Evolutionary conservation across 1,284 basidiomycete genomes (phyloP).

Genomic region (Leucoagaricus sp.): DNA sequence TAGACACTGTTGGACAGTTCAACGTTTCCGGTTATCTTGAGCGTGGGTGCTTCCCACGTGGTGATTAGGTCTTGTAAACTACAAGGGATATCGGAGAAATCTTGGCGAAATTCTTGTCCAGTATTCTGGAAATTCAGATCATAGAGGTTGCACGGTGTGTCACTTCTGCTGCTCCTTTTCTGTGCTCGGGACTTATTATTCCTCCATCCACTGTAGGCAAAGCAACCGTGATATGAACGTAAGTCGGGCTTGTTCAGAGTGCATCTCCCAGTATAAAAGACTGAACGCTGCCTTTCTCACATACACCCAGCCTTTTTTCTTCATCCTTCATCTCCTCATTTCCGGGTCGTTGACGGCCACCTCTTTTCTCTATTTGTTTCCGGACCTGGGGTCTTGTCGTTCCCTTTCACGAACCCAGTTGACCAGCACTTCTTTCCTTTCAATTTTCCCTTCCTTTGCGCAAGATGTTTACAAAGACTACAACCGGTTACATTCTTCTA

Average conservation of each 20-base stretch:
- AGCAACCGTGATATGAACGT: conserved; percentile 8
- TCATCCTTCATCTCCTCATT: conserved; percentile 26
- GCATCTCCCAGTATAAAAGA: background rate
- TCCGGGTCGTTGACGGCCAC: conserved; percentile 52
- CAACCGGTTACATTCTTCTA: conserved; percentile 38
- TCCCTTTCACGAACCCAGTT: background rate
- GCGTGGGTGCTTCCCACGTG: background rate
- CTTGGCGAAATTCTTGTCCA: background rate
- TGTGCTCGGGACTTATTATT: conserved; percentile 3
- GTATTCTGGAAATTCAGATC: conserved; percentile 5
- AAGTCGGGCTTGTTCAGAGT: background rate
- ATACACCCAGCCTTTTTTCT: conserved; percentile 15
- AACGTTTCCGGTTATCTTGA: background rate
- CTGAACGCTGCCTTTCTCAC: background rate
- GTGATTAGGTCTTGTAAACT: background rate
- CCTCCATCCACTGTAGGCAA: conserved; percentile 8
- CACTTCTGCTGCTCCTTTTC: background rate
- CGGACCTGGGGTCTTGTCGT: conserved; percentile 49
- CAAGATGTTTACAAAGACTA: conserved; percentile 49
- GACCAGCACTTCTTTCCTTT: background rate
- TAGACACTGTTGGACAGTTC: background rate
- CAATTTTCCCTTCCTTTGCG: conserved; percentile 22
- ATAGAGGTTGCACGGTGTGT: background rate
- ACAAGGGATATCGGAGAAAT: background rate
- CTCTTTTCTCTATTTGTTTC: conserved; percentile 34